Evolutionary conservation across 805 yeast species (phyloP).

Genomic region (Scheffersomyces coipomensis): DNA sequence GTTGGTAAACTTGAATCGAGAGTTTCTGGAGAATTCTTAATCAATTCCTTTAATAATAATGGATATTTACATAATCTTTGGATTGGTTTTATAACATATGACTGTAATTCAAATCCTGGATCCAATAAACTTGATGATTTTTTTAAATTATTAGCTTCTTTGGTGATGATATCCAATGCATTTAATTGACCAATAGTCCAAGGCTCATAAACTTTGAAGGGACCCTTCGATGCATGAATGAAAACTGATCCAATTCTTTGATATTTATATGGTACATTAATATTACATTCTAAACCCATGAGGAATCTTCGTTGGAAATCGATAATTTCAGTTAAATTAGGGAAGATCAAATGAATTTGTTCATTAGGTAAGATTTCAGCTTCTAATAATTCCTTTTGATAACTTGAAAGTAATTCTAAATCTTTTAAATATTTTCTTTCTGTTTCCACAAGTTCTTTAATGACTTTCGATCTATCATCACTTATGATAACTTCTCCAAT

Average conservation of each 20-base stretch:
- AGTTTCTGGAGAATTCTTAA: constrained; percentile 58
- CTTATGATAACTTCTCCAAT: constrained; percentile 26
- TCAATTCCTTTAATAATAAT: constrained; percentile 68
- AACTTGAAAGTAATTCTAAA: constrained; percentile 68
- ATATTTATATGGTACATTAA: constrained; percentile 65
- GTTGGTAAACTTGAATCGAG: constrained; percentile 8
- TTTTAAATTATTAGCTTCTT: constrained; percentile 56
- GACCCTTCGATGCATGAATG: constrained; percentile 73
- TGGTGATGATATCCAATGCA: constrained; percentile 76
- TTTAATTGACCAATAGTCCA: constrained; percentile 91
- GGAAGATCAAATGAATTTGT: constrained; percentile 77
- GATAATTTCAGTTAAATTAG: constrained; percentile 76
- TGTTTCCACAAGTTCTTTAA: constrained; percentile 80
- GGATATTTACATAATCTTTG: constrained; percentile 98
- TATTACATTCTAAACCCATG: constrained; percentile 86
- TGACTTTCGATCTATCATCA: constrained; percentile 72
- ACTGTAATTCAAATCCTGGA: constrained; percentile 85
- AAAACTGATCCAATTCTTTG: constrained; percentile 90
- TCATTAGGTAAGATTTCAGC: constrained; percentile 74
- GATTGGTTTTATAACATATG: constrained; percentile 88
- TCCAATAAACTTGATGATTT: constrained; percentile 62
- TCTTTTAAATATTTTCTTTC: constrained; percentile 94
- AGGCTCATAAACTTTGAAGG: constrained; percentile 86
- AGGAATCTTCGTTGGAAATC: constrained; percentile 91
- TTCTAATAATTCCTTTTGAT: constrained; percentile 64